phyloP scores from a whole-genome alignment of 148 eudicot genomes.

The Amaranthus cruentus region DNA sequence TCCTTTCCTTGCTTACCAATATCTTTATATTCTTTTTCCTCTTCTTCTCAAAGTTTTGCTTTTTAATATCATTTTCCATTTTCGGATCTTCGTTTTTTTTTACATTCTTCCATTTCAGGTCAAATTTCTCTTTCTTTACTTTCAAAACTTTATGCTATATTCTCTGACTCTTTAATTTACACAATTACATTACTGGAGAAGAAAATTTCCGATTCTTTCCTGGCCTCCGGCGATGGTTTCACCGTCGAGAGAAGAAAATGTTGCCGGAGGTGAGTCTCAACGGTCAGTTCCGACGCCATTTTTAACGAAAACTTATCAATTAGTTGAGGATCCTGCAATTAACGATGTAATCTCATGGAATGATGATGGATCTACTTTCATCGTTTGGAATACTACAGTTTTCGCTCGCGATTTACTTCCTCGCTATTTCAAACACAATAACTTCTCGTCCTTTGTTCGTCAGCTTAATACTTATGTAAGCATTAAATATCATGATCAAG shows the following conservation, averaged over 20 bases:
- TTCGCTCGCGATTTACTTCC: conserved; percentile 93
- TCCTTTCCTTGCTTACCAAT: conserved; percentile 24
- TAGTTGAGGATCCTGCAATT: conserved; percentile 65
- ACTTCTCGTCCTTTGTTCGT: conserved; percentile 92
- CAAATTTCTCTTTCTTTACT: not conserved
- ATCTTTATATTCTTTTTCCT: not conserved
- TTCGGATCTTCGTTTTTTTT: conserved; percentile 9
- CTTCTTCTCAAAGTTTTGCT: not conserved
- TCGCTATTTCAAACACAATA: conserved; percentile 83
- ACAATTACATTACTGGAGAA: no score
- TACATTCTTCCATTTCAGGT: not conserved
- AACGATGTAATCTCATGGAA: conserved; percentile 92
- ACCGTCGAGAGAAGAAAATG: conserved; percentile 37
- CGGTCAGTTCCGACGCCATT: conserved; percentile 82
- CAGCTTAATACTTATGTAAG: conserved; percentile 83
- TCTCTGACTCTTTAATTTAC: not conserved
- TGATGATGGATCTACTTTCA: conserved; percentile 81
- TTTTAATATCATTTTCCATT: not conserved
- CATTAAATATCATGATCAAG: no score
- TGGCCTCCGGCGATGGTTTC: conserved; percentile 29
- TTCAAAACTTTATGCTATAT: not conserved
- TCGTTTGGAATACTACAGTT: conserved; percentile 88
- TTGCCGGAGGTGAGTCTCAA: conserved; percentile 25
- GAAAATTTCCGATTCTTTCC: no score
- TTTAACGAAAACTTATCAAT: conserved; percentile 70